phyloP scores from a whole-genome alignment of 1,284 basidiomycete species.

The Heterobasidion occidentale region DNA sequence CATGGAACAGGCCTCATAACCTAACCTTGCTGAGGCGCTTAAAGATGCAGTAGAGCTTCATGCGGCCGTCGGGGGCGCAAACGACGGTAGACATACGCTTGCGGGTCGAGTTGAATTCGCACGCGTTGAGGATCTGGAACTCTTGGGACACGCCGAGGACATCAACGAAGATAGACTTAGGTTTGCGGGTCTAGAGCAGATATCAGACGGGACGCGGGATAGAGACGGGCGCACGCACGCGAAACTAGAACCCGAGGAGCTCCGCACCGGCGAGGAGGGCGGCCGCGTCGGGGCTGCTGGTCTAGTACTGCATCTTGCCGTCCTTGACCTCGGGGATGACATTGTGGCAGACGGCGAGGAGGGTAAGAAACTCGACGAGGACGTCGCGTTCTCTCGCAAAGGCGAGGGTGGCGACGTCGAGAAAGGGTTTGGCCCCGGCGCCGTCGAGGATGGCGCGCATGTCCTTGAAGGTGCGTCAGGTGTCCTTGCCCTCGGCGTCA shows the following conservation, averaged over 20 bases:
- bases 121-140: conserved; percentile 92
- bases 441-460: conserved; percentile 49
- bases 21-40: too few relatives aligned
- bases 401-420: conserved; percentile 28
- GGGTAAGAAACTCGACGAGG: conserved; percentile 80
- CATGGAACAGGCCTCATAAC: too few relatives aligned
- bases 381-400: conserved; percentile 44
- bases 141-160: conserved; percentile 72
- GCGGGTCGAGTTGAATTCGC: conserved; percentile 77
- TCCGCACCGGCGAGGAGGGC: conserved; percentile 95
- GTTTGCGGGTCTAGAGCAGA: conserved; percentile 75
- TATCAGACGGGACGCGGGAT: background rate
- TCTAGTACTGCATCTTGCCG: conserved; percentile 86
- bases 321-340: conserved; percentile 92
- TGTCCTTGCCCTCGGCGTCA: conserved; percentile 41
- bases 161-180: conserved; percentile 88
- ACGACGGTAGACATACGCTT: too few relatives aligned
- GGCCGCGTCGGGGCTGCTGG: conserved; percentile 96
- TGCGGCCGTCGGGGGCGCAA: too few relatives aligned
- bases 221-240: conserved; percentile 54
- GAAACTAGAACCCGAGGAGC: conserved; percentile 88
- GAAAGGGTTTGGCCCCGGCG: conserved; percentile 42
- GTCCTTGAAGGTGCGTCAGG: conserved; percentile 73
- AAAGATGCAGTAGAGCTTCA: too few relatives aligned
- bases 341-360: conserved; percentile 96